Base-by-base conservation (phyloP, 2,329 filamentous ascomycete species). In the Orbilia ellipsospora region DNA sequence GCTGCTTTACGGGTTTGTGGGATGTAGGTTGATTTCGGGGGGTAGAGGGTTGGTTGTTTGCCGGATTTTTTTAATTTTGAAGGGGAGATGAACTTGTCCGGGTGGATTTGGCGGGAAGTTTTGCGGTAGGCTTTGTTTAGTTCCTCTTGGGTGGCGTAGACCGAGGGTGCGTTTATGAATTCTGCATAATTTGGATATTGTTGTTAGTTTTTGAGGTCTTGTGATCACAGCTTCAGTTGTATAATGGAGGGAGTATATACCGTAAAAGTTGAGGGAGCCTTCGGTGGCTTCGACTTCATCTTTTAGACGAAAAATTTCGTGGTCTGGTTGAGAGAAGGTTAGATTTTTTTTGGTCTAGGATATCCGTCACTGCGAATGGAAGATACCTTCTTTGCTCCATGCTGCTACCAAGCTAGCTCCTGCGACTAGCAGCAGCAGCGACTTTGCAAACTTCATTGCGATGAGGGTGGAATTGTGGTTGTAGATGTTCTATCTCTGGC, bases 51-150 rank as follows among this genome's bases (percentile, higher is more conserved):
- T 83, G 95, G 92, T 82, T 90, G 87, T 51, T 57, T 62, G 8
- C 63, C 72, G 8, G 59, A 23, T 28, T 67, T 59, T 20, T 61
- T 65, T 13, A 72, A 44, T 26, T 57, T 70, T 0, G 73, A 61
- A 8, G 73, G 73, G 83, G 94, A 92, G 83, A 91, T 92, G 80
- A 94, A 94, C 86, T 98, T 99, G 88, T 99, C 95, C 0, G 95
- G 95, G 83, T 99, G 95, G 56, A 97, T 86, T 63, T 88, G 86
- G 78, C 90, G 88, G 54, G 93, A 91, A 84, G 90, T 93, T 84
- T 94, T 93, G 85, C 92, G 92, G 86, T 96, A 97, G 80, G 93
- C 94, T 83, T 95, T 96, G 85, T 90, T 93, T 84, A 99, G 91
- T 77, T 97, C 92, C 77, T 97, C 93, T 78, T 92, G 90, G 79